These are phyloP conservation scores for Yamadazyma sp. DNA, from an alignment of 805 yeast species.

Conservation along the genomic window DNA sequence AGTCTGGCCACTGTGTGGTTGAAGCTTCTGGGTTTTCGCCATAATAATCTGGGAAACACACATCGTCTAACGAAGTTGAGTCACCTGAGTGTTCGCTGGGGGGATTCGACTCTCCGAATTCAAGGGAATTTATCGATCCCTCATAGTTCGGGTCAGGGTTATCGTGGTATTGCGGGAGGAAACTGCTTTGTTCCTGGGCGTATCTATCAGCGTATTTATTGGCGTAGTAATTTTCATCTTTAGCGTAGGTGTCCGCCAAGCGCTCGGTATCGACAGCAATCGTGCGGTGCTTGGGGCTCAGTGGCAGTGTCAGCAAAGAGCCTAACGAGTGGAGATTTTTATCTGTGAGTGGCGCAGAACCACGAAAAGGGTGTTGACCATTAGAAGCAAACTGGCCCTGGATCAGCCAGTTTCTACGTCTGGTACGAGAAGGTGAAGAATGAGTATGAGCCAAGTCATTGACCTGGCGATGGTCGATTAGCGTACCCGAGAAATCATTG, in stretches of 20 bases:
- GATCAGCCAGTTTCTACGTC: conserved; percentile 21
- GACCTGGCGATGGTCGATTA: conserved; percentile 31
- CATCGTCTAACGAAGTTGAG: conserved; percentile 84
- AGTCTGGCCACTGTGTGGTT: conserved; percentile 74
- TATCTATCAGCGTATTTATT: conserved; percentile 31
- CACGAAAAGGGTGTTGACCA: neutral
- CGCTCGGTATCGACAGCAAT: conserved; percentile 34
- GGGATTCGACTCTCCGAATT: conserved; percentile 60
- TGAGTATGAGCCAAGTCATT: conserved; percentile 28
- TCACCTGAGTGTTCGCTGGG: conserved; percentile 59
- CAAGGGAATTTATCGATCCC: conserved; percentile 28
- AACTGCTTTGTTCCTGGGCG: conserved; percentile 29
- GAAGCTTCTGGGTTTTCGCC: conserved; percentile 25
- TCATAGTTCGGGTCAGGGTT: conserved; percentile 15
- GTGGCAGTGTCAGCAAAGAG: conserved; percentile 5
- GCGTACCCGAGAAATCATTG: conserved; percentile 19
- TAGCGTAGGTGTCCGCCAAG: neutral
- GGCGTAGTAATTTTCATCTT: no score
- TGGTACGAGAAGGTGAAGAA: conserved; percentile 29
- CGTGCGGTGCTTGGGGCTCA: conserved; percentile 1
- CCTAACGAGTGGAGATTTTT: conserved; percentile 28
- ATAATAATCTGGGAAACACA: conserved; percentile 81
- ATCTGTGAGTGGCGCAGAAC: conserved; percentile 35
- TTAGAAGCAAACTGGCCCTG: conserved; percentile 1
- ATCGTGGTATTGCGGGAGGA: conserved; percentile 5